Evolutionary conservation across 305 asterid genomes (phyloP).

Genomic region (Solanum chacoense): DNA sequence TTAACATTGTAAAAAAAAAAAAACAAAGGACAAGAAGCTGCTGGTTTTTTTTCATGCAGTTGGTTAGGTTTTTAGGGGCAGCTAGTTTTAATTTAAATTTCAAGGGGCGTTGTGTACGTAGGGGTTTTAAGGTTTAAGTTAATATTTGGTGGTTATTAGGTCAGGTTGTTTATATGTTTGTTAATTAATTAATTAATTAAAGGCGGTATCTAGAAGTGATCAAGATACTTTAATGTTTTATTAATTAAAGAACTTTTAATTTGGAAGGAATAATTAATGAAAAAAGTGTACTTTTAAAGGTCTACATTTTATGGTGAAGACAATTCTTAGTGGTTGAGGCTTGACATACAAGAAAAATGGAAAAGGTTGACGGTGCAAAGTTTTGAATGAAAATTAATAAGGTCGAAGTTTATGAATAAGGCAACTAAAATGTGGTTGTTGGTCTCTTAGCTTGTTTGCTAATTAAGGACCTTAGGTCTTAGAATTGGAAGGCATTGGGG

Average conservation of each 20-base stretch:
- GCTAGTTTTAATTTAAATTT: constrained; percentile 21
- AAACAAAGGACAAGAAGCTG: neutral
- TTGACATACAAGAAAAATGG: neutral
- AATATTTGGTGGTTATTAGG: neutral
- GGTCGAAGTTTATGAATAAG: neutral
- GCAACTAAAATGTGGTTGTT: neutral
- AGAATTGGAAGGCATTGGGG: neutral
- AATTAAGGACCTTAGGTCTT: neutral
- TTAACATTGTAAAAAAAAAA: neutral
- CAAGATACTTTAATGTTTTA: neutral
- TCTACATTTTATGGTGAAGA: neutral
- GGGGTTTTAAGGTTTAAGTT: neutral
- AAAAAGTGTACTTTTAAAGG: neutral
- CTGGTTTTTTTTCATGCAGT: constrained; percentile 19
- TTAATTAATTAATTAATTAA: neutral
- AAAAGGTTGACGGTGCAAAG: neutral
- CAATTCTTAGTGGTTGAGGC: neutral
- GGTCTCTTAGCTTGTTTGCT: neutral
- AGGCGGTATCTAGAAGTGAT: neutral
- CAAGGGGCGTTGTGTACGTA: constrained; percentile 17
- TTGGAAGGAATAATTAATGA: neutral
- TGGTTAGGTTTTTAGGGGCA: constrained; percentile 13
- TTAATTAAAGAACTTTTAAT: neutral
- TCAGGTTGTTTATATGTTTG: neutral
- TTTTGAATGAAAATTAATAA: neutral